Base-by-base conservation (phyloP, 805 yeast genomes). In the Wickerhamiella parazyma region DNA sequence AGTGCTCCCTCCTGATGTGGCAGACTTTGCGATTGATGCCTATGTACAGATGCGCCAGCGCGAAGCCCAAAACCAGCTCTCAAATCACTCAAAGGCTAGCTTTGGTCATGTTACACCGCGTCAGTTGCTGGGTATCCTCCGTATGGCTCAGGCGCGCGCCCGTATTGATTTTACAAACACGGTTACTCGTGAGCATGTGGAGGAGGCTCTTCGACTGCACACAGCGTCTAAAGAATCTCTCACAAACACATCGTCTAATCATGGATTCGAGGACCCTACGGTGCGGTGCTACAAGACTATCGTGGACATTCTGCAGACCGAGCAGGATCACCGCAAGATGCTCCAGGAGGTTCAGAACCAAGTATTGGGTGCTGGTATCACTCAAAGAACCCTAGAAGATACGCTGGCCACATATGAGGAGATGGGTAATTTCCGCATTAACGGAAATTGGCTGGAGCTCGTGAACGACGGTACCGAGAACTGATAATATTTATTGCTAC, bases 91-190 rank as follows among this genome's bases (percentile, higher is more conserved):
- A 26, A 75, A 72, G 44, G 73, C 73, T 55, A 81, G 85, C 44
- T 89, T 89, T 59, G 76, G 87, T 38, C 96, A 87, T 63, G 80
- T 93, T 17, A 87, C 98, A 1, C 96, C 97, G 46, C 79, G 99
- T 69, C 86, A 97, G 2, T 70, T 91, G 49, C 69, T 91, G 46
- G 97, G 91, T 53, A 79, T 93, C 40, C 66, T 91, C 52, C 78
- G 99, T 66, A 70, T 91, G 71, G 74, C 98, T 1, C 97, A 89
- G 65, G 98, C 96, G 1, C 70, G 83, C 49, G 97, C 98, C 0
- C 73, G 95, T 55, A 70, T 91, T 46, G 72, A 96, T 57, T 84
- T 91, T 59, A 78, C 78, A 46, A 70, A 79, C 49, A 64, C 57
- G 16, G 97, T 91, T 6, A 70, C 68, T 25, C 64, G 69, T 35